These are phyloP conservation scores for Scheffersomyces segobiensis DNA, from an alignment of 1,139 yeast genomes.

Conservation along the genomic window DNA sequence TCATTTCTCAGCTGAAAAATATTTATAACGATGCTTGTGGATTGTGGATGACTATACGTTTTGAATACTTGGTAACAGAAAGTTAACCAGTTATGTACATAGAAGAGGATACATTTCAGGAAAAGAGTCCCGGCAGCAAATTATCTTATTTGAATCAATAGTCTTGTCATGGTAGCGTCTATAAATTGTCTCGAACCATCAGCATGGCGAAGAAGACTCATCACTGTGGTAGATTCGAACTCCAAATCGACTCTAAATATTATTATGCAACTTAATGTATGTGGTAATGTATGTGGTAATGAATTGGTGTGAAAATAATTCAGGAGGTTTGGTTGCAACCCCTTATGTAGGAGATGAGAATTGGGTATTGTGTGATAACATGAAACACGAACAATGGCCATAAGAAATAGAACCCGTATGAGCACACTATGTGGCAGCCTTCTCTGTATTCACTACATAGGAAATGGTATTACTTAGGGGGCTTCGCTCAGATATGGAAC, in stretches of 20 bases:
- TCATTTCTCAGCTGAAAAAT: background rate
- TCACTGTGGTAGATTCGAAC: background rate
- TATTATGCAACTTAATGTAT: background rate
- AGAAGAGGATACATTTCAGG: background rate
- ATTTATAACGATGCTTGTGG: no score
- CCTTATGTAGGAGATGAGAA: background rate
- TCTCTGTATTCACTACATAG: background rate
- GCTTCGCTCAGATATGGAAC: background rate
- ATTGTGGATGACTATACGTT: no score
- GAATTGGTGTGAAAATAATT: background rate
- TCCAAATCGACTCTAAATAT: background rate
- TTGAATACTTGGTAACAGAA: background rate
- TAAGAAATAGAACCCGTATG: background rate
- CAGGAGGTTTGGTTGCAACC: background rate
- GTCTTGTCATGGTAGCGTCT: background rate
- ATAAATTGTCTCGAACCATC: background rate
- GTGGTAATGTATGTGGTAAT: background rate
- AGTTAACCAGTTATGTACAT: background rate
- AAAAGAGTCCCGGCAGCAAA: background rate
- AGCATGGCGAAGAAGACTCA: background rate
- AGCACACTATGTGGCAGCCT: background rate
- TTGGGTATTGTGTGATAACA: background rate
- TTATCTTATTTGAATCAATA: background rate
- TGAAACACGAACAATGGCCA: background rate
- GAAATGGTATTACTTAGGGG: background rate